A percentile compares a stretch with the other conserved stretches of the same genome.
phyloP scores from a whole-genome alignment of 2,329 filamentous ascomycete species.

The Thelonectria rubi region DNA sequence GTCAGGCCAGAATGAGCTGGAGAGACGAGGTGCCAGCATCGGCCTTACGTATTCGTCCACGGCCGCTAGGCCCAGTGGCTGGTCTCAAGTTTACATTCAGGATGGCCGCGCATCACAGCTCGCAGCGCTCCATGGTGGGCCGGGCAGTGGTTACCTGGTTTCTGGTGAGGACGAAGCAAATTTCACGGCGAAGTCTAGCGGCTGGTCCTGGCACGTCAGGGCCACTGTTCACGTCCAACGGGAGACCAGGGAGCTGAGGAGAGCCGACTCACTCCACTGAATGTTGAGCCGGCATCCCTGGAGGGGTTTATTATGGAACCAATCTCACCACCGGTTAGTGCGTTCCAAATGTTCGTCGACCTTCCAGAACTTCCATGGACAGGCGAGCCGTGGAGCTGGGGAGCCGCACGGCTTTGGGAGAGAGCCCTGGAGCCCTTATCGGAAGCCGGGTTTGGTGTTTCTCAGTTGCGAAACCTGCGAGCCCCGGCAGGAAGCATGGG shows the following conservation, averaged over 20 bases:
- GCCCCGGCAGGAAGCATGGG: neutral
- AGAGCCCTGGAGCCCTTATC: slow-evolving; percentile 35
- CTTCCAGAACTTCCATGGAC: slow-evolving; percentile 44
- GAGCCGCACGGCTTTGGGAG: slow-evolving; percentile 40
- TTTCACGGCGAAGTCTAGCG: slow-evolving; percentile 28
- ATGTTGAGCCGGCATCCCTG: slow-evolving; percentile 40
- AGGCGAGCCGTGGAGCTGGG: slow-evolving; percentile 35
- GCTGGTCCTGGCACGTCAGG: slow-evolving; percentile 31
- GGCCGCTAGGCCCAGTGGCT: slow-evolving; percentile 31
- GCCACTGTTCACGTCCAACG: slow-evolving; percentile 25
- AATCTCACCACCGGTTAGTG: slow-evolving; percentile 40
- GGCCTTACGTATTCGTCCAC: slow-evolving; percentile 20
- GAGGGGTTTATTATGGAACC: slow-evolving; percentile 39
- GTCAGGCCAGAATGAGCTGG: slow-evolving; percentile 28
- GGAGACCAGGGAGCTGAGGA: slow-evolving; percentile 21
- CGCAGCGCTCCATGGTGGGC: slow-evolving; percentile 15
- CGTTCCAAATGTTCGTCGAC: slow-evolving; percentile 41
- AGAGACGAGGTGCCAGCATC: slow-evolving; percentile 23
- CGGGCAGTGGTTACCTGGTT: slow-evolving; percentile 25
- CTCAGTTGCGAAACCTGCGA: slow-evolving; percentile 10
- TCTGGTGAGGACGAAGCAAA: slow-evolving; percentile 30
- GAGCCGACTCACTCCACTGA: slow-evolving; percentile 37
- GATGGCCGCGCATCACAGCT: slow-evolving; percentile 32
- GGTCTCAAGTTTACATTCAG: slow-evolving; percentile 38
- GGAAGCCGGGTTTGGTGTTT: slow-evolving; percentile 23